A percentile compares a stretch with the other conserved stretches of the same genome.
Evolutionary conservation across 2,329 filamentous ascomycete genomes (phyloP).

Genomic region (Fusarium falciforme): DNA sequence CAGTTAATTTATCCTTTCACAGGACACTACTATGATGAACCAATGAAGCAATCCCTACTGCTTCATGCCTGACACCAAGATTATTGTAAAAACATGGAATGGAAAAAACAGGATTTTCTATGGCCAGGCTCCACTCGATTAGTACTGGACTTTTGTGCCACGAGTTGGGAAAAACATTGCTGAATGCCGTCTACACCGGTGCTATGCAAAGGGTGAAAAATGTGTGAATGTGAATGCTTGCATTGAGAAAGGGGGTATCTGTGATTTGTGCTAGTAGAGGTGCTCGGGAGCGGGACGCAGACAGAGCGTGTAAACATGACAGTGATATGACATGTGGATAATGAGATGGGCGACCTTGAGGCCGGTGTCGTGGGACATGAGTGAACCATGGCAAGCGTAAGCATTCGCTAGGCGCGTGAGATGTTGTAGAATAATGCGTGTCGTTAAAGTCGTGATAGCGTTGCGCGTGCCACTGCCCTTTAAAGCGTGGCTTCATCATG

Average conservation of each 20-base stretch:
- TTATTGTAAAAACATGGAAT: neutral
- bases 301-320: slow-evolving; percentile 1
- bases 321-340: slow-evolving; percentile 1
- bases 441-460: slow-evolving; percentile 37
- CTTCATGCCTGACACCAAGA: slow-evolving; percentile 22
- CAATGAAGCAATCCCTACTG: slow-evolving; percentile 4
- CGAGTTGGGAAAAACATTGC: slow-evolving; percentile 21
- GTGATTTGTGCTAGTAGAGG: slow-evolving; percentile 18
- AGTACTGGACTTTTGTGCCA: slow-evolving; percentile 23
- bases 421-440: slow-evolving; percentile 26
- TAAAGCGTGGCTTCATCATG: slow-evolving; percentile 23
- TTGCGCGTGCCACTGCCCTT: slow-evolving; percentile 25
- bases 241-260: slow-evolving; percentile 38
- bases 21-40: neutral
- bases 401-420: slow-evolving; percentile 14
- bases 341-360: neutral
- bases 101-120: neutral
- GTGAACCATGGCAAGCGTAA: slow-evolving; percentile 35
- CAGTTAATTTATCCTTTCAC: slow-evolving; percentile 25
- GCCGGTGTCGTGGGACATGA: slow-evolving; percentile 6
- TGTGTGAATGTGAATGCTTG: slow-evolving; percentile 23
- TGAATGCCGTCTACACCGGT: slow-evolving; percentile 30
- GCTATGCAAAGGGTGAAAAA: slow-evolving; percentile 33
- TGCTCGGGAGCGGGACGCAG: slow-evolving; percentile 13
- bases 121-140: slow-evolving; percentile 8